These are phyloP conservation scores for California macrophylla DNA, from an alignment of 441 rosid species.

Conservation along the genomic window DNA sequence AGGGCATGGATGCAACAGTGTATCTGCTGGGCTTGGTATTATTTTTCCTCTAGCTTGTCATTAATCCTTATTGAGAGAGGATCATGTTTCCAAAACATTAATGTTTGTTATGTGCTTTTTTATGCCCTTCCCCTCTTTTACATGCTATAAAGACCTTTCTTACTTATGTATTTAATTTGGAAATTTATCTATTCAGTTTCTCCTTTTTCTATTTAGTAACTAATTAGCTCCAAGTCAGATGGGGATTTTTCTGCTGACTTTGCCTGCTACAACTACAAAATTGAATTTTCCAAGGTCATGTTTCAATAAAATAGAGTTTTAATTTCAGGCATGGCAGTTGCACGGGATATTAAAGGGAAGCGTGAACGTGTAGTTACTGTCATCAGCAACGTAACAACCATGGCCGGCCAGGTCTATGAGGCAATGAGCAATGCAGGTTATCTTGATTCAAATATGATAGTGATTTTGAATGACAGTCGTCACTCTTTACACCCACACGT, in stretches of 20 bases:
- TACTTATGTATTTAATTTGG: neutral
- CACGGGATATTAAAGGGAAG: conserved; percentile 82
- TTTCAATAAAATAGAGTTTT: neutral
- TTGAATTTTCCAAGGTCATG: neutral
- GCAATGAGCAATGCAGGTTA: conserved; percentile 93
- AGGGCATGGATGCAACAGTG: conserved; percentile 83
- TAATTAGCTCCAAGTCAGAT: neutral
- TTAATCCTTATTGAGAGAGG: neutral
- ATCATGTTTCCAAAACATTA: neutral
- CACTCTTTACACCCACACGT: conserved; percentile 64
- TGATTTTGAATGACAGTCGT: conserved; percentile 72
- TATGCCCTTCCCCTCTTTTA: neutral
- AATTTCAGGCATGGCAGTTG: conserved; percentile 66
- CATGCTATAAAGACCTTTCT: neutral
- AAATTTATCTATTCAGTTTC: neutral
- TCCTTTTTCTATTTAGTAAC: neutral
- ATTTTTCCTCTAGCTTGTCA: conserved; percentile 8
- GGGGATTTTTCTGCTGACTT: neutral
- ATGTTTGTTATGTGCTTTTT: neutral
- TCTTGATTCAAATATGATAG: conserved; percentile 77
- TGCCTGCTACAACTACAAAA: neutral
- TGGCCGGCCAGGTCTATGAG: conserved; percentile 90
- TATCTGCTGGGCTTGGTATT: conserved; percentile 90
- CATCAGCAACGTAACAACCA: conserved; percentile 64
- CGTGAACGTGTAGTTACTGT: conserved; percentile 59